Evolutionary conservation across 2,329 filamentous ascomycete species (phyloP), one percentile per base, ranked within the genome.

Genomic region (Penicillium occitanis): DNA sequence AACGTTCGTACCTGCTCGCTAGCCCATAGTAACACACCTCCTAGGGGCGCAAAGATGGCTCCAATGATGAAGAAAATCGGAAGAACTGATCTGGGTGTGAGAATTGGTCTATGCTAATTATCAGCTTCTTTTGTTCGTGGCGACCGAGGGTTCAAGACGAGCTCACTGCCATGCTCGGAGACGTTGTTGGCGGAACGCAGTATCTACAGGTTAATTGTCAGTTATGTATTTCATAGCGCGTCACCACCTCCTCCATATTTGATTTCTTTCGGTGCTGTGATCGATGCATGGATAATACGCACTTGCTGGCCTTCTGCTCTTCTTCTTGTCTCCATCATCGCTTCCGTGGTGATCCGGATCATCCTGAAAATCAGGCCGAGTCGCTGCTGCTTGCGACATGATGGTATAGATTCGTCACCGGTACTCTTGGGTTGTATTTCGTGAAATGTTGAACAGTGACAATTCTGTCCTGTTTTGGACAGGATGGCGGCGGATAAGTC

Each of bases 151-250:
- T 46, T 25, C 2, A 5, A 40, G 53, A 13, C 13, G 10, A 60
- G 57, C 92, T 80, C 84, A 96, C 90, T 99, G 95, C 95, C 95
- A 99, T 83, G 95, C 95, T 82, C 98, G 97, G 79, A 99, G 82
- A 76, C 95, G 89, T 81, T 99, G 95, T 78, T 99, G 95, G 73
- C 95, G 88, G 78, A 98, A 99, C 11, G 95, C 95, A 67, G 94
- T 98, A 82, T 98, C 92, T 96, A 75, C 65, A 61, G 42, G 57
- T 28, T 40, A 40, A 46, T 11, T 40, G 11, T 64, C 62, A 64
- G 53, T 50, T n/a, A 19, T 37, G n/a, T n/a, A 30, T 19, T 19
- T 25, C 28, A 33, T 33, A 10, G 37, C 7, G 37, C 22, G 19
- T 17, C 7, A 19, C 11, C 8, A 7, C 19, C 8, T 33, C 57